Conservation (phyloP, 345 rosid genomes). For the Acer negundo region DNA sequence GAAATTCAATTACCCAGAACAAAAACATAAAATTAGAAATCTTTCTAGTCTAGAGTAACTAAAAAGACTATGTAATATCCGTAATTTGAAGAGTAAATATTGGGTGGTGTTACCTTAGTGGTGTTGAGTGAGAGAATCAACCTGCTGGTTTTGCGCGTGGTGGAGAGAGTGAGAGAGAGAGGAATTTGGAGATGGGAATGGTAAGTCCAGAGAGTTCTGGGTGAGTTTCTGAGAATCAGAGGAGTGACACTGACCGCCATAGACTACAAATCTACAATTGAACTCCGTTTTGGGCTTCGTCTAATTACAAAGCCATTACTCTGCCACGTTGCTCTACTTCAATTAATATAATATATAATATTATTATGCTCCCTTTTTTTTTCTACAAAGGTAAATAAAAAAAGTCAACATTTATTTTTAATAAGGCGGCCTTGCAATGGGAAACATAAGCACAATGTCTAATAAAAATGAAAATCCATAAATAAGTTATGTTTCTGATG, state of each 20-base stretch:
- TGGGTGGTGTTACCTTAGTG: slow-evolving; percentile 3
- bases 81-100: too few species aligned
- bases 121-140: slow-evolving; percentile 28
- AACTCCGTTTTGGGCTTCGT: background rate
- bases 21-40: background rate
- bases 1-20: background rate
- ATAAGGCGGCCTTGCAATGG: too few species aligned
- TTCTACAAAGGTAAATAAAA: too few species aligned
- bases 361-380: too few species aligned
- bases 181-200: background rate
- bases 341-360: too few species aligned
- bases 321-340: slow-evolving; percentile 15
- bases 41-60: background rate
- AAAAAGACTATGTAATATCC: too few species aligned
- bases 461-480: background rate
- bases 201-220: background rate
- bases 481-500: background rate
- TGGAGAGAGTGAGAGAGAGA: slow-evolving; percentile 3
- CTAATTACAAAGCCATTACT: background rate
- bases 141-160: slow-evolving; percentile 24
- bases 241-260: slow-evolving; percentile 48
- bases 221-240: slow-evolving; percentile 32
- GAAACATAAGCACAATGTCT: background rate
- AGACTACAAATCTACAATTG: background rate
- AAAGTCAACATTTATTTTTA: too few species aligned